phyloP scores from a whole-genome alignment of 805 yeast genomes.

The Sugiyamaella chiloensis region DNA sequence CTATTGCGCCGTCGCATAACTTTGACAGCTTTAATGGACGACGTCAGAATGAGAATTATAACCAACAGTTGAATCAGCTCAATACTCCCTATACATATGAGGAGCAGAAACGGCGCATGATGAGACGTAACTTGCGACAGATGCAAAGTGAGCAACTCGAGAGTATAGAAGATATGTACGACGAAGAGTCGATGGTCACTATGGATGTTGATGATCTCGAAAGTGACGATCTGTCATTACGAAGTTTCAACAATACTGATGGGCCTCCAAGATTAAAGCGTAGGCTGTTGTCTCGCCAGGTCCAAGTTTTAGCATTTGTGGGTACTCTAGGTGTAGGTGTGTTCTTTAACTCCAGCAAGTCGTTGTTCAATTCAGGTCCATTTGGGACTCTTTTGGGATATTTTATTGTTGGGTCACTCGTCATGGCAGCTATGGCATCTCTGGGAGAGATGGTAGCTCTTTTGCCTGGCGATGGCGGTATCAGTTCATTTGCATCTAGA shows the following conservation, averaged over 20 bases:
- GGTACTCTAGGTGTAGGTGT: conserved; percentile 80
- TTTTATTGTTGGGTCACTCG: conserved; percentile 59
- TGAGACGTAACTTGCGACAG: neutral
- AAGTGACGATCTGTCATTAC: conserved; percentile 19
- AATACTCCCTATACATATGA: conserved; percentile 23
- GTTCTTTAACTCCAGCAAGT: conserved; percentile 66
- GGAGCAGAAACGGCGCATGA: conserved; percentile 13
- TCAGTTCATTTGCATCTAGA: conserved; percentile 68
- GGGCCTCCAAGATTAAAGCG: conserved; percentile 40
- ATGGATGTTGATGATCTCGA: conserved; percentile 28
- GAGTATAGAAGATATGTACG: conserved; percentile 14
- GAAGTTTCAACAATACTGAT: conserved; percentile 14
- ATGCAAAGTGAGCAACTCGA: neutral
- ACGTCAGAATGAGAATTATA: conserved; percentile 23
- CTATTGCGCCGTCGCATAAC: conserved; percentile 19
- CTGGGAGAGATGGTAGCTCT: conserved; percentile 81
- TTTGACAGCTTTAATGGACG: conserved; percentile 26
- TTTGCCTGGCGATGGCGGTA: conserved; percentile 75
- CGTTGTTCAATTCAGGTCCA: conserved; percentile 72
- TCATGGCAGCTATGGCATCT: conserved; percentile 64
- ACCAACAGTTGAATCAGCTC: conserved; percentile 23
- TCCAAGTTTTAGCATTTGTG: conserved; percentile 75
- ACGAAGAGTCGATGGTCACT: conserved; percentile 26
- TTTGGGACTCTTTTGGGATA: conserved; percentile 71
- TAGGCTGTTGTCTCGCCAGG: conserved; percentile 59